These are phyloP conservation scores for Mixia osmundae DNA, from an alignment of 1,284 basidiomycete genomes.

Conservation along the genomic window DNA sequence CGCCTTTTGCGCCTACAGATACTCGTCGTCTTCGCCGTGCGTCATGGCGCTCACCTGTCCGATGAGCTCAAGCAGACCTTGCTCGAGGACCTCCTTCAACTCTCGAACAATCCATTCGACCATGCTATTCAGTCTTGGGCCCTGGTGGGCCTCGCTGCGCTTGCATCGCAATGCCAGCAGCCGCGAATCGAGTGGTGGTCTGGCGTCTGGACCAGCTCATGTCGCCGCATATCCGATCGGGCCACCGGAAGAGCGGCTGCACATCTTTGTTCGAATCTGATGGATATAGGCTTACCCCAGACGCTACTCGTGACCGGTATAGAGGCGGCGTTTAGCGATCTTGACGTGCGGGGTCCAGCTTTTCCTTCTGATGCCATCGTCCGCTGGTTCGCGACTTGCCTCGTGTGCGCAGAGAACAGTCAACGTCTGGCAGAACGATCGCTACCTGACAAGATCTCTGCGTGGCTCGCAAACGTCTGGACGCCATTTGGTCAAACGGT, in stretches of 20 bases:
- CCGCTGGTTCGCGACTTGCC: constrained; percentile 40
- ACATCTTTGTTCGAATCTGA: constrained; percentile 8
- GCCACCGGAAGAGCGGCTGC: not conserved
- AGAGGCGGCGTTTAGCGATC: constrained; percentile 45
- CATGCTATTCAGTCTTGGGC: constrained; percentile 48
- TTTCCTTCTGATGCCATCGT: constrained; percentile 69
- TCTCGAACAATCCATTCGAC: constrained; percentile 45
- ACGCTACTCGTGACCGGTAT: constrained; percentile 41
- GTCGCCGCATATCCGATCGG: not conserved
- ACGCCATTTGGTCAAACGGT: no score
- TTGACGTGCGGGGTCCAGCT: constrained; percentile 65
- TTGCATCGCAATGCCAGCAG: no score
- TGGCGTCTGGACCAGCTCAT: constrained; percentile 35
- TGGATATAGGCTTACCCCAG: constrained; percentile 30
- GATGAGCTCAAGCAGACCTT: constrained; percentile 34
- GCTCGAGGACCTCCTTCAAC: constrained; percentile 32
- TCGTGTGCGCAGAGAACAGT: constrained; percentile 47
- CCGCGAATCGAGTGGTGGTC: no score
- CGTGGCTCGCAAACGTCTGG: no score
- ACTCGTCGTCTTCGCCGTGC: constrained; percentile 58
- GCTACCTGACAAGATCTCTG: constrained; percentile 47
- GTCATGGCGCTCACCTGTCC: constrained; percentile 40
- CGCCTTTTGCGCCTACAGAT: constrained; percentile 43
- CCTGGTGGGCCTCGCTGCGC: constrained; percentile 40
- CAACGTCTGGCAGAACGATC: constrained; percentile 52